These are phyloP conservation scores for Phalaenopsis hybrid DNA, from an alignment of 116 monocot genomes.

Conservation along the genomic window DNA sequence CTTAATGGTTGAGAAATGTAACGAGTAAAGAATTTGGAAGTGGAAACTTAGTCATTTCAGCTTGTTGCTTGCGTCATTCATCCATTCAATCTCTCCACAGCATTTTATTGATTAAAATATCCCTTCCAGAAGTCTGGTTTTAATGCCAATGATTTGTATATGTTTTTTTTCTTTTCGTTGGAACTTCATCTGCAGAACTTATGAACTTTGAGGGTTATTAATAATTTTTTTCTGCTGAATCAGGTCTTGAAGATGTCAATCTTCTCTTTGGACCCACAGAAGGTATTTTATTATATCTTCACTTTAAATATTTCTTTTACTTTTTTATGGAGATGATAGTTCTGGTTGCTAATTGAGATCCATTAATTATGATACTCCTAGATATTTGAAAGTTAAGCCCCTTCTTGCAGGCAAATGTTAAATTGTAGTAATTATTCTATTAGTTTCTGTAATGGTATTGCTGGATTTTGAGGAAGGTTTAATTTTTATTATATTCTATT, in stretches of 20 bases:
- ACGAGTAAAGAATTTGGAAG: not conserved
- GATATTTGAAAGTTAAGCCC: not conserved
- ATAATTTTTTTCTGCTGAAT: constrained; percentile 7
- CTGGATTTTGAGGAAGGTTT: not conserved
- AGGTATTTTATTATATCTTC: constrained; percentile 15
- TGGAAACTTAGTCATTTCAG: not conserved
- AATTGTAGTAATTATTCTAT: not conserved
- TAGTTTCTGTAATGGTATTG: not conserved
- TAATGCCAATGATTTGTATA: not conserved
- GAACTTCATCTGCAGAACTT: not conserved
- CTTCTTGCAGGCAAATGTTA: not conserved
- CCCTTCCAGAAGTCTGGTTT: not conserved
- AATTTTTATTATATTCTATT: too few species aligned
- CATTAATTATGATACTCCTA: not conserved
- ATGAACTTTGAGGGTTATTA: not conserved
- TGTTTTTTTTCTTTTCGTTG: not conserved
- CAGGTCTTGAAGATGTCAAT: constrained; percentile 71
- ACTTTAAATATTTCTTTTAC: not conserved
- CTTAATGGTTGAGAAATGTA: not conserved
- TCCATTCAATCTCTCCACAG: not conserved
- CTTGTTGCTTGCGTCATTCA: not conserved
- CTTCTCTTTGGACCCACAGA: constrained; percentile 68
- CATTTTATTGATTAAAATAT: not conserved
- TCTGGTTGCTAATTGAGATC: not conserved
- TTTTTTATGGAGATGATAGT: not conserved